Conservation (phyloP, 164 flowering plant species). For the Santalum album region DNA sequence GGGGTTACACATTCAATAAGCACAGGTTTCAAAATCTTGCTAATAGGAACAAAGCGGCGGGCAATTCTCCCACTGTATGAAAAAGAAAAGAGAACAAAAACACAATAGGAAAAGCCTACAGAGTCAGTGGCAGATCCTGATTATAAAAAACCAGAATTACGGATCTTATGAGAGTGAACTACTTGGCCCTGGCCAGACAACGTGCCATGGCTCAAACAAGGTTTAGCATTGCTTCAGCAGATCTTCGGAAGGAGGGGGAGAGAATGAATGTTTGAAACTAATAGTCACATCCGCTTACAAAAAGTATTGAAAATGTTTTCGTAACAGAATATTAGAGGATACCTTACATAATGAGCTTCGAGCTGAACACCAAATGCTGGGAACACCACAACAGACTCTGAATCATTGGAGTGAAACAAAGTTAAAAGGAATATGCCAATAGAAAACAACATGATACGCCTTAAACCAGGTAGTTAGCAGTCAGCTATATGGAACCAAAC, state of each 20-base stretch:
- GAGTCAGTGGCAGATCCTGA: too few relatives aligned
- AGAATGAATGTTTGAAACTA: not conserved
- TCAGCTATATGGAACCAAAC: too few relatives aligned
- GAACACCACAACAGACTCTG: conserved; percentile 73
- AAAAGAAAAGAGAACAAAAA: not conserved
- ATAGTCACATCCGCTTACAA: not conserved
- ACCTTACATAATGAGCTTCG: conserved; percentile 78
- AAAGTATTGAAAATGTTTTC: not conserved
- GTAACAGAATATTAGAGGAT: not conserved
- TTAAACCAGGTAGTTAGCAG: too few relatives aligned
- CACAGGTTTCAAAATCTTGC: conserved; percentile 70
- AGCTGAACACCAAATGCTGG: conserved; percentile 89
- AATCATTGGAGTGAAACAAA: conserved; percentile 6
- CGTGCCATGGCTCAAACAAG: not conserved
- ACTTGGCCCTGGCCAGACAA: not conserved
- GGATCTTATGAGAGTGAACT: too few relatives aligned
- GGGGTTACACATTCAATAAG: conserved; percentile 82
- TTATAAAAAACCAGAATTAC: too few relatives aligned
- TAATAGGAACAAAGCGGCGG: conserved; percentile 63
- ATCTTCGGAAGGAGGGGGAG: too few relatives aligned
- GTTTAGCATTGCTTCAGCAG: too few relatives aligned
- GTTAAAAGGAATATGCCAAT: not conserved
- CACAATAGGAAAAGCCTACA: too few relatives aligned
- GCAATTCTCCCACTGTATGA: conserved; percentile 43
- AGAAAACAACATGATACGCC: not conserved